Evolutionary conservation across 2,329 filamentous ascomycete genomes (phyloP).

Genomic region (Cytospora piceicola): DNA sequence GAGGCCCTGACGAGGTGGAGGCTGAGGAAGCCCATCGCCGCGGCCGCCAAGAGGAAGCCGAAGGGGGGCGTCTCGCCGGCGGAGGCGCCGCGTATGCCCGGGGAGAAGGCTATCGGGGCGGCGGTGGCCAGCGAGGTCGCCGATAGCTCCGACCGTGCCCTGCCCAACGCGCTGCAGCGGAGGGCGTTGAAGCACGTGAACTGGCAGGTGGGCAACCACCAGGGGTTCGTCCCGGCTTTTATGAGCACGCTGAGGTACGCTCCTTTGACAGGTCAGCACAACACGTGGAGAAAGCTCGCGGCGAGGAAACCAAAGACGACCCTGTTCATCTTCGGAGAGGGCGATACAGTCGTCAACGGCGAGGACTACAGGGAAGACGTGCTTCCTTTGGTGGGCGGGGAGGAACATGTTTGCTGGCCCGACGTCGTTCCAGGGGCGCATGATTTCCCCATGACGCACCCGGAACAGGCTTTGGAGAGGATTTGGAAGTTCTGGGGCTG

Average conservation of each 20-base stretch:
- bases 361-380: conserved; percentile 54
- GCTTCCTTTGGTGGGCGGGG: conserved; percentile 55
- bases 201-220: conserved; percentile 61
- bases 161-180: conserved; percentile 47
- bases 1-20: conserved; percentile 52
- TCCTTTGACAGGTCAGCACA: conserved; percentile 57
- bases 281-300: conserved; percentile 54
- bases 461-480: conserved; percentile 47
- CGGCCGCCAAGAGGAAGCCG: conserved; percentile 37
- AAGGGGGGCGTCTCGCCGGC: conserved; percentile 10
- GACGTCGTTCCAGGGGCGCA: conserved; percentile 58
- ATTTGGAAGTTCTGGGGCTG: conserved; percentile 54
- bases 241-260: conserved; percentile 60
- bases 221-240: conserved; percentile 63
- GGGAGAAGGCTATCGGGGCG: conserved; percentile 34
- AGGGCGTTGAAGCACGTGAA: conserved; percentile 56
- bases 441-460: conserved; percentile 66
- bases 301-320: conserved; percentile 46
- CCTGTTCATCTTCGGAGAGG: conserved; percentile 55
- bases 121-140: conserved; percentile 37
- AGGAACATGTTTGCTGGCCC: conserved; percentile 52
- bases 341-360: conserved; percentile 58
- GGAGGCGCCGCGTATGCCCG: neutral
- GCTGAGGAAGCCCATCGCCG: conserved; percentile 55
- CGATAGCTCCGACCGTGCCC: conserved; percentile 37